Evolutionary conservation across 2,329 filamentous ascomycete genomes (phyloP).

Genomic region (Tolypocladium ophioglossoides): DNA sequence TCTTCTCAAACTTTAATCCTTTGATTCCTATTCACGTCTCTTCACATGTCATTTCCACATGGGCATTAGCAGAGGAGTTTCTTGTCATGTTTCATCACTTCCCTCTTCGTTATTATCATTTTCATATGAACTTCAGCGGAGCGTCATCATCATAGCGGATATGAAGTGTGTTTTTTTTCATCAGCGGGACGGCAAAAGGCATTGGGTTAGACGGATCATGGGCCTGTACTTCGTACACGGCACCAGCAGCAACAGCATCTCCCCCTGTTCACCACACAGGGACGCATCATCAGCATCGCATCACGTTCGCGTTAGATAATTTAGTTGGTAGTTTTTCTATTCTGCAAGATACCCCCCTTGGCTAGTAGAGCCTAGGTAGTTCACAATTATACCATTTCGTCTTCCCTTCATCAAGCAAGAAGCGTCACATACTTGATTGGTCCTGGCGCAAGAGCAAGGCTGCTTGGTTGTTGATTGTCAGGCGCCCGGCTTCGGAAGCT

Average conservation of each 20-base stretch:
- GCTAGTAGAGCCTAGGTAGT: neutral
- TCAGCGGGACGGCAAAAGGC: neutral
- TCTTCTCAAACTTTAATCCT: neutral
- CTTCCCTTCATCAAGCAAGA: neutral
- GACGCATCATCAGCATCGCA: neutral
- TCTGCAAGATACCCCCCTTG: slow-evolving; percentile 3
- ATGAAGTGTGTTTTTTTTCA: neutral
- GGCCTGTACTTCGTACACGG: neutral
- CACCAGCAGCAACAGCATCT: neutral
- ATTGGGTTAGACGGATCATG: neutral
- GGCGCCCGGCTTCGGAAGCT: neutral
- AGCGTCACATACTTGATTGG: neutral
- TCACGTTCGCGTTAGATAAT: neutral
- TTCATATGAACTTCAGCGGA: neutral
- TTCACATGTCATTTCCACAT: neutral
- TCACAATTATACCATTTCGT: neutral
- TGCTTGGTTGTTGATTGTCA: neutral
- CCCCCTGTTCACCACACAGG: neutral
- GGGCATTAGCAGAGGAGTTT: neutral
- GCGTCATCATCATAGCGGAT: slow-evolving; percentile 1
- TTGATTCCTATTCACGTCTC: neutral
- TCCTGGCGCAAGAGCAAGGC: no score
- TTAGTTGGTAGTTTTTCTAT: neutral
- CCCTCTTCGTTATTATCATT: neutral
- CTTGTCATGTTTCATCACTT: neutral